Evolutionary conservation across 176 grass and related monocot species (phyloP).

Genomic region (Rhynchospora breviuscula): DNA sequence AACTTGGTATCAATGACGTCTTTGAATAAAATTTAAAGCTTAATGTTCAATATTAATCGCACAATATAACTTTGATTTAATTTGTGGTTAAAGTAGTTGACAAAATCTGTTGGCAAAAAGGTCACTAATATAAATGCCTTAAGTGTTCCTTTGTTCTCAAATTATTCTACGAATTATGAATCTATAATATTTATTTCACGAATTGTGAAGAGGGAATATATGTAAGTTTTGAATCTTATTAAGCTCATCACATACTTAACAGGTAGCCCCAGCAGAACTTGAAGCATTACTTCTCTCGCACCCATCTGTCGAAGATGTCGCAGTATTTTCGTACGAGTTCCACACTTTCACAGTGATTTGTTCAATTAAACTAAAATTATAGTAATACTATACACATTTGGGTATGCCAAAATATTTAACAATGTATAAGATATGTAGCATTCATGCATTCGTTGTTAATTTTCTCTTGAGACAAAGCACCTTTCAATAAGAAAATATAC

Average conservation of each 20-base stretch:
- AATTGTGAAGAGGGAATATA: not conserved
- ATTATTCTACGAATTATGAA: not conserved
- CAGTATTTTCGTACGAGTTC: conserved; percentile 62
- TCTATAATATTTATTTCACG: not conserved
- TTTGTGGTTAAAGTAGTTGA: too few species aligned
- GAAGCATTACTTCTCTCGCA: conserved; percentile 78
- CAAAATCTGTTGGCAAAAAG: too few species aligned
- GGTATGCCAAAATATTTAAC: not conserved
- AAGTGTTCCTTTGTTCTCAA: too few species aligned
- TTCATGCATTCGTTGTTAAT: too few species aligned
- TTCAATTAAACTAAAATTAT: not conserved
- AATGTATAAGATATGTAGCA: not conserved
- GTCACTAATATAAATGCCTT: too few species aligned
- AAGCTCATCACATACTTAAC: not conserved
- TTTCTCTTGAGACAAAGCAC: not conserved
- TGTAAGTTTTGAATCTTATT: not conserved
- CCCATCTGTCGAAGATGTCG: conserved; percentile 56
- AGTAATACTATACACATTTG: not conserved
- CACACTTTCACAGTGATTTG: not conserved
- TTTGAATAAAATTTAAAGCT: too few species aligned
- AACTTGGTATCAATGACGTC: too few species aligned
- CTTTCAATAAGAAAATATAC: not conserved
- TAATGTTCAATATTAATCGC: too few species aligned
- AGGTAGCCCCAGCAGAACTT: conserved; percentile 82
- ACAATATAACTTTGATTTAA: too few species aligned